These are phyloP conservation scores for Brasenia schreberi DNA, from an alignment of 164 flowering plant genomes.

Conservation along the genomic window DNA sequence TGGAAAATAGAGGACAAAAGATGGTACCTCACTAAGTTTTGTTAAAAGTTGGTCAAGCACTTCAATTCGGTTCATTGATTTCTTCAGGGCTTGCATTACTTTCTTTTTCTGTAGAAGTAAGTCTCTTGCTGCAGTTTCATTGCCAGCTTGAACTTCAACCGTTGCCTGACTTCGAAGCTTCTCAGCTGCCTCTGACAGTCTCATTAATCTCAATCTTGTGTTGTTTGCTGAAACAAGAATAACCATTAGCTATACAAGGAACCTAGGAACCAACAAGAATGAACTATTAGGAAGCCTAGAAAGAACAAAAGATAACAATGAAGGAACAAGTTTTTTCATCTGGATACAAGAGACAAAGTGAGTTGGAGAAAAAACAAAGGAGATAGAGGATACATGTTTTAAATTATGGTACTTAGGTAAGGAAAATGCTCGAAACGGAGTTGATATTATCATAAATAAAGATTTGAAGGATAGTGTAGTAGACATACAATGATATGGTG, in stretches of 20 bases:
- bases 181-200: conserved; percentile 71
- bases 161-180: conserved; percentile 64
- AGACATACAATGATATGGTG: too few relatives aligned
- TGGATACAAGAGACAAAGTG: too few relatives aligned
- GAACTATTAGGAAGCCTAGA: neutral
- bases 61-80: conserved; percentile 51
- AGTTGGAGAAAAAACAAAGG: too few relatives aligned
- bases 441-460: too few relatives aligned
- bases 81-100: conserved; percentile 67
- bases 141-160: conserved; percentile 40
- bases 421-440: too few relatives aligned
- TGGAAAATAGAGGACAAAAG: neutral
- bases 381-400: too few relatives aligned
- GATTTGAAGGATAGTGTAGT: too few relatives aligned
- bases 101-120: conserved; percentile 71
- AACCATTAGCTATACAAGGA: neutral
- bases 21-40: conserved; percentile 59
- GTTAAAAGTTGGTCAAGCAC: conserved; percentile 59
- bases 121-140: conserved; percentile 66
- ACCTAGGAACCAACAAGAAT: neutral
- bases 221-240: conserved; percentile 37
- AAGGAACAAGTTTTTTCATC: neutral
- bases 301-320: neutral
- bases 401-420: too few relatives aligned
- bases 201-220: conserved; percentile 60